Evolutionary conservation across 2,329 filamentous ascomycete genomes (phyloP), one percentile per base, ranked within the genome.

Genomic region (Nemania serpens): DNA sequence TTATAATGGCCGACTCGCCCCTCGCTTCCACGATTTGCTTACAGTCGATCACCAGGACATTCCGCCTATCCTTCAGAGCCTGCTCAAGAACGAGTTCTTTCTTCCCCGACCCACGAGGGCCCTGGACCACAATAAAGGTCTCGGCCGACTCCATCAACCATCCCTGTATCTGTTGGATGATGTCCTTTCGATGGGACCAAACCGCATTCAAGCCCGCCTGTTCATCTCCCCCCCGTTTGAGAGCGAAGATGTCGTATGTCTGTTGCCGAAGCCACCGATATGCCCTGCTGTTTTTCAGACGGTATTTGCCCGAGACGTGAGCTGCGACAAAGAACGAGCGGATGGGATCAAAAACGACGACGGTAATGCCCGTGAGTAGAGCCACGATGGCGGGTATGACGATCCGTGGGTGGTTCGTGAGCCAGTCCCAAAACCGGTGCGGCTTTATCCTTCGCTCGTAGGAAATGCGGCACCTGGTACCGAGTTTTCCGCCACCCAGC

Each of bases 101-200:
- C 77, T 97, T 97, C 1, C 93, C 95, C 0, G 92, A 96, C 6
- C 94, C 95, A 53, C 93, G 87, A 4, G 95, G 93, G 0, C 95
- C 95, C 71, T 97, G 93, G 0, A 99, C 86, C 9, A 98, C 91
- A 65, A 97, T 93, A 73, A 97, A 97, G 0, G 93, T 98, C 62
- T 95, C 92, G 0, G 89, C 87, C 4, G 90, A 93, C 69, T 97
- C 94, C 71, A 92, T 88, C 7, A 98, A 79, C 92, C 93, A 97
- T 13, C 86, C 88, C 66, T 89, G 87, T 12, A 99, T 84, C 71
- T 93, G 88, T 20, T 92, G 85, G 62, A 98, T 95, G 52, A 93
- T 85, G 45, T 87, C 86, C 68, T 90, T 91, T 18, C 93, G 88
- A 71, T 96, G 93, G 64, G 92, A 91, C 90, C 93, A 97, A 10